Conservation (phyloP, 108 stramenopile species). For the Phaeodactylum tricornutum region DNA sequence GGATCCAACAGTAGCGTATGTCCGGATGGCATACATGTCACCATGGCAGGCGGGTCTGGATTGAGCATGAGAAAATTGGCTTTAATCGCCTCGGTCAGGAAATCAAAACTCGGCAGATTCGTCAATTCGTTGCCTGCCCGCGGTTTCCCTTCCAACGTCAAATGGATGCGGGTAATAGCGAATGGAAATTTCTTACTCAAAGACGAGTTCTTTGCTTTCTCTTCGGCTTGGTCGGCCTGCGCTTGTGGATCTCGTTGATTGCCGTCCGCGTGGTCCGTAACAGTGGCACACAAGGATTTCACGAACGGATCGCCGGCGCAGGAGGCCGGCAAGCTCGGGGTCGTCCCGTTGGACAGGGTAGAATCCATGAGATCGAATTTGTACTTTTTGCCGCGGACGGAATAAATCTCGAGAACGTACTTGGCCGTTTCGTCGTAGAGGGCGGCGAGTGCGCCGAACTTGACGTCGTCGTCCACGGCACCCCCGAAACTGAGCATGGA, state of each 20-base stretch:
- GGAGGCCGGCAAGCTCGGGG: constrained; percentile 25
- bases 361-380: constrained; percentile 48
- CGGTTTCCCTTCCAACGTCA: constrained; percentile 31
- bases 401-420: constrained; percentile 43
- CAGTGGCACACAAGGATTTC: constrained; percentile 40
- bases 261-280: constrained; percentile 25
- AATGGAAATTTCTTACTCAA: constrained; percentile 2
- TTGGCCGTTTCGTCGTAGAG: constrained; percentile 42
- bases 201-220: neutral
- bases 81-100: constrained; percentile 2
- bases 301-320: constrained; percentile 32
- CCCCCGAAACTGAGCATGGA: constrained; percentile 51
- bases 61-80: constrained; percentile 11
- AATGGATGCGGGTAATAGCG: constrained; percentile 27
- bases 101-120: constrained; percentile 8
- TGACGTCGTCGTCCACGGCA: constrained; percentile 51
- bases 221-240: neutral
- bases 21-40: constrained; percentile 38
- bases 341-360: constrained; percentile 37
- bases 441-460: constrained; percentile 43
- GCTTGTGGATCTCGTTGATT: neutral
- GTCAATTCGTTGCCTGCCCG: constrained; percentile 1
- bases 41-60: constrained; percentile 29
- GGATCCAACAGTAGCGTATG: constrained; percentile 58
- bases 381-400: constrained; percentile 44